These are phyloP conservation scores for Solanum pennellii DNA, from an alignment of 257 asterid species.

Conservation along the genomic window DNA sequence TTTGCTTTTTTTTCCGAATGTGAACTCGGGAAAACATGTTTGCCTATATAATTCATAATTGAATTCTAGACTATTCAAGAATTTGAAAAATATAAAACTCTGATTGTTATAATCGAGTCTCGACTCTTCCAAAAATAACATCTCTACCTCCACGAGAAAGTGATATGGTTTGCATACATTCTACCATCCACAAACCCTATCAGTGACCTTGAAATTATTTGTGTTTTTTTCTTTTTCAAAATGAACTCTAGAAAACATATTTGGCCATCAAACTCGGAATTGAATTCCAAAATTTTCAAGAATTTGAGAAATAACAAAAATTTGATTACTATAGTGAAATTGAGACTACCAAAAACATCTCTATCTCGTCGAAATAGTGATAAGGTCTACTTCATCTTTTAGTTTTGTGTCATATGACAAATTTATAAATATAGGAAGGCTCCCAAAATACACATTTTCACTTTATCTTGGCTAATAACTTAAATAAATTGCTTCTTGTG, in stretches of 20 bases:
- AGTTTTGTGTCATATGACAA: background rate
- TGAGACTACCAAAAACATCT: background rate
- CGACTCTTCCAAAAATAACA: fast-evolving
- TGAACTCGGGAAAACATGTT: background rate
- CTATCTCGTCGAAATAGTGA: fast-evolving
- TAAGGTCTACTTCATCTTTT: no score
- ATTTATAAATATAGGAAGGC: background rate
- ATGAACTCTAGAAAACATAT: background rate
- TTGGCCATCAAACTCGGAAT: background rate
- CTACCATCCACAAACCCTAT: background rate
- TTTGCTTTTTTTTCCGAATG: background rate
- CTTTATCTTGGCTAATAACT: background rate
- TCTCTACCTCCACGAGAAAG: background rate
- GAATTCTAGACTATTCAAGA: background rate
- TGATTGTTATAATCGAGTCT: background rate
- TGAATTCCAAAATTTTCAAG: background rate
- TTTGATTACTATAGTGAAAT: no score
- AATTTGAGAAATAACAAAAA: background rate
- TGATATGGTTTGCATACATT: no score
- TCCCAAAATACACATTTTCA: background rate
- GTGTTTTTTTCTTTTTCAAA: background rate
- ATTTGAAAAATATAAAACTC: background rate
- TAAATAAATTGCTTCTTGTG: background rate
- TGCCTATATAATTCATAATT: no score
- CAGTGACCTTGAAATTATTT: background rate